Base-by-base conservation (phyloP, 805 yeast genomes). In the Clavispora carvajalis region DNA sequence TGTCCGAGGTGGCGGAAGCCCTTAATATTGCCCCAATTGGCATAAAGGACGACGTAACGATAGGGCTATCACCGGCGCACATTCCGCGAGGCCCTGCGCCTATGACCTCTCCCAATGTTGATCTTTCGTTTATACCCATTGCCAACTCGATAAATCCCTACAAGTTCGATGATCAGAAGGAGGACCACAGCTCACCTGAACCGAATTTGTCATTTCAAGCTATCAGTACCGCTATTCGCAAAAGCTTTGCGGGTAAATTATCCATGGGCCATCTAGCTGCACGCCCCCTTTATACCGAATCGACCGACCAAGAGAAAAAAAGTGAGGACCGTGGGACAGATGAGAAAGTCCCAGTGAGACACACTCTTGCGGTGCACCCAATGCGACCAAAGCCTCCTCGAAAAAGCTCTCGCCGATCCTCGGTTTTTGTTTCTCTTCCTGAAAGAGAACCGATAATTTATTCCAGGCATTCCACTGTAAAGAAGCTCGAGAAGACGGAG, bases 191-290 rank as follows among this genome's bases (percentile, higher is more conserved):
- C 34, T 37, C 36, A 29, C 22, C 34, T 8, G 48, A 44, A 10
- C 19, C 45, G 34, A 73, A 70, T 33, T 67, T 64, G 38, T 73
- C 77, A 7, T 71, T 72, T 44, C 72, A 69, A 43, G 74, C 74
- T 0, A 72, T 72, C n/a, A 64, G 71, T 43, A 62, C 65, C 5
- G 71, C 74, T 2, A 70, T 73, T 7, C 50, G 76, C 22, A 73
- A 70, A 44, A 70, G 74, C 39, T 62, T 69, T 7, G 69, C 74
- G 0, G 65, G 62, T 22, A 67, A 63, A 34, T 39, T 45, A 9
- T 51, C 54, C 16, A 39, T 36, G 38, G 47, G 26, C 18, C 41
- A 30, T 18, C 23, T 37, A 18, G 13, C 34, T 4, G 34, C 34
- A 11, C 33, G 13, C 11, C 34, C 38, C 16, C 33, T 13, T 12